phyloP scores from a whole-genome alignment of 2,329 filamentous ascomycete genomes.

The Macrophomina pseudophaseolina region DNA sequence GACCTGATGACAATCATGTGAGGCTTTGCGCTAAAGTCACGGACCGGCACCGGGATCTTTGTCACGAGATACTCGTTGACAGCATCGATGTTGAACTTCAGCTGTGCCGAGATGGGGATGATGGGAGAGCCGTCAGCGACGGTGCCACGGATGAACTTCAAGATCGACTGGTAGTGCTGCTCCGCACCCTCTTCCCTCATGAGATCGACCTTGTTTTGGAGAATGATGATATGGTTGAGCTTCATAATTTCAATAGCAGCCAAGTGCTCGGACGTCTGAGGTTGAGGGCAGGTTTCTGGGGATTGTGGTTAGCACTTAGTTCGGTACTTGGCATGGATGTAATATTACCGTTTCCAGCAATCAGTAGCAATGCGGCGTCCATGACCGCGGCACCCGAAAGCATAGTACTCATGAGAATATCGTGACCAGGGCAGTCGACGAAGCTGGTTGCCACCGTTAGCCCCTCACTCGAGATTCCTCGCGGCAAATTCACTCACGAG shows the following conservation, averaged over 20 bases:
- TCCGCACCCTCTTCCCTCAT: constrained; percentile 96
- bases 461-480: neutral
- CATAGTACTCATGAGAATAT: constrained; percentile 99
- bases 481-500: constrained; percentile 67
- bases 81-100: constrained; percentile 99
- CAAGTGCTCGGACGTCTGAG: constrained; percentile 97
- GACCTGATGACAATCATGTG: constrained; percentile 99
- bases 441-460: constrained; percentile 63
- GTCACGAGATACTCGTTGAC: constrained; percentile 96
- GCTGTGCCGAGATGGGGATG: constrained; percentile 94
- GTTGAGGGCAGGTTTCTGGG: constrained; percentile 89
- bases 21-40: constrained; percentile 89
- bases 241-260: constrained; percentile 99
- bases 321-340: neutral
- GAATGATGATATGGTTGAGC: constrained; percentile 98
- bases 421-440: constrained; percentile 98
- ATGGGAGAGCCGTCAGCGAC: constrained; percentile 94
- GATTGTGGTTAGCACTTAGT: neutral
- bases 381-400: constrained; percentile 99
- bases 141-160: constrained; percentile 98
- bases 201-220: constrained; percentile 99
- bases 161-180: constrained; percentile 94
- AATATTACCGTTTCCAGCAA: constrained; percentile 75
- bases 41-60: constrained; percentile 87
- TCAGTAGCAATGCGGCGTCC: constrained; percentile 95